Conservation (phyloP, 345 rosid genomes). For the Eucalyptus fibrosa region DNA sequence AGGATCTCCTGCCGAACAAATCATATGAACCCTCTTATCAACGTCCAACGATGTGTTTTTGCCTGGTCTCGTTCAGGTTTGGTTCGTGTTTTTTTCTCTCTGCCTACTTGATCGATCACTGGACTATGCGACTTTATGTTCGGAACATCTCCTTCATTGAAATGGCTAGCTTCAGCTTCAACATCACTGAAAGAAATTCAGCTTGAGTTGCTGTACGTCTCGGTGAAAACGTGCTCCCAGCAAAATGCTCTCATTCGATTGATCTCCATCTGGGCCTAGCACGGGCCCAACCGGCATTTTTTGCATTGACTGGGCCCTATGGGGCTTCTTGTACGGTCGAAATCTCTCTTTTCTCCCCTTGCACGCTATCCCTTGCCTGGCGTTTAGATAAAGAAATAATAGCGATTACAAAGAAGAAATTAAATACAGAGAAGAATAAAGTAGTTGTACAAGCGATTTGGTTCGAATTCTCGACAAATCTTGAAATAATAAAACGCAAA, state of each 20-base stretch:
- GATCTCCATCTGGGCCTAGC: neutral
- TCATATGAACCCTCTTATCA: neutral
- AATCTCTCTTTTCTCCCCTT: neutral
- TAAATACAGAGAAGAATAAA: neutral
- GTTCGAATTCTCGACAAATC: neutral
- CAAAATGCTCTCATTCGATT: neutral
- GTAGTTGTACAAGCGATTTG: neutral
- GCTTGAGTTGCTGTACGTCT: neutral
- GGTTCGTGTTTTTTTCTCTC: neutral
- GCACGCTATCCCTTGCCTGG: neutral
- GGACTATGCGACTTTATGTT: neutral
- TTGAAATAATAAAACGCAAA: neutral
- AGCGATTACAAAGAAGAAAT: neutral
- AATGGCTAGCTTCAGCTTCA: neutral
- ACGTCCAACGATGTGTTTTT: neutral
- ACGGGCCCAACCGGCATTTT: neutral
- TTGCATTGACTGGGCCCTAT: neutral
- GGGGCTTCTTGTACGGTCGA: neutral
- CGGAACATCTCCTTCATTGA: neutral
- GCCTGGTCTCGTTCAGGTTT: neutral
- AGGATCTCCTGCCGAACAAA: neutral
- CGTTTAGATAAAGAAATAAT: neutral
- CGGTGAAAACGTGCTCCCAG: neutral
- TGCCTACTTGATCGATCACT: neutral
- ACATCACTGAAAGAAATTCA: neutral